Base-by-base conservation (phyloP, 2,329 filamentous ascomycete species). In the Penicillium brasilianum region DNA sequence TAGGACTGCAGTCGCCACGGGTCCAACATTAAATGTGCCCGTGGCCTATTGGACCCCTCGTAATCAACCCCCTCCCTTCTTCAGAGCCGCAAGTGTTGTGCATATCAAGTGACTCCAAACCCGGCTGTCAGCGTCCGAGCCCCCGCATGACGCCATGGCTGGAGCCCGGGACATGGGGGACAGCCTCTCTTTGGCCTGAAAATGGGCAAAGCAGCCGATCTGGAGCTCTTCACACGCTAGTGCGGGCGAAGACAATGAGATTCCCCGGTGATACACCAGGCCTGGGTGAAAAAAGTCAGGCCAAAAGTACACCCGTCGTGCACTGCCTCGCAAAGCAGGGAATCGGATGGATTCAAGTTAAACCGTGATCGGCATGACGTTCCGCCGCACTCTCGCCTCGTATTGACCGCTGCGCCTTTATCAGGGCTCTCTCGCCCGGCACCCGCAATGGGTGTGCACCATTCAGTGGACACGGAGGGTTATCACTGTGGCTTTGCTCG, bases 71-170 rank as follows among this genome's bases (percentile, higher is more conserved):
- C 37, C 18, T n/a, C 37, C 57, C 37, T 37, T 41, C 34, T 25
- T 34, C n/a, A 59, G 67, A 69, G 67, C 67, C 67, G 60, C 67
- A 69, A 60, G 20, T 58, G 28, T 54, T 54, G 48, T 62, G 62
- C 59, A 64, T 63, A 66, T 67, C 67, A 68, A 67, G 60, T 69
- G 66, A 69, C 67, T 68, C 49, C 57, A 53, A 41, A 3, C 53
- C 52, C 49, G 60, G 51, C 60, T 52, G 57, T 61, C 61, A 65
- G 63, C 64, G 62, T 57, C 62, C 49, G 51, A 52, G 36, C 50
- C 51, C 46, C 43, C 53, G 53, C 55, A 63, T 69, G 66, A 66
- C 66, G 67, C 64, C 66, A 69, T 66, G 57, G n/a, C 55, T 25
- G 18, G 22, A 46, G 32, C 44, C 16, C 22, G 39, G 39, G 39